Percentiles rank a stretch among this genome's conserved stretches.
phyloP scores from a whole-genome alignment of 1,139 yeast species.

The Yamadazyma atlantica region DNA sequence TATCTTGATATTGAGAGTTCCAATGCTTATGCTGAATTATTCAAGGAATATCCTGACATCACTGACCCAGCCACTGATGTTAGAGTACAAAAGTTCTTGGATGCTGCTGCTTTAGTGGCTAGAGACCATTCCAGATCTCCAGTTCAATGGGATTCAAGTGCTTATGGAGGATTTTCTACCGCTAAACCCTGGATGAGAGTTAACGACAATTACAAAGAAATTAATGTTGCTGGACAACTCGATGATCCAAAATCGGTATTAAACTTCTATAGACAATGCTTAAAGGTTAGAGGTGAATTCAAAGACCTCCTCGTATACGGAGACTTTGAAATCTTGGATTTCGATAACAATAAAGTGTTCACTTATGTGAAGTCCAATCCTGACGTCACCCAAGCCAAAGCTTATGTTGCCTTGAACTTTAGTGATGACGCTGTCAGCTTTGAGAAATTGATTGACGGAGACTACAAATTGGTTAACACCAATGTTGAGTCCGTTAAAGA shows the following conservation, averaged over 20 bases:
- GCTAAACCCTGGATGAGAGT: conserved; percentile 57
- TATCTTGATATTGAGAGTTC: conserved; percentile 51
- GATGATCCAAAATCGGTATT: conserved; percentile 48
- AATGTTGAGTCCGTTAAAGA: conserved; percentile 25
- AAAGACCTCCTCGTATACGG: conserved; percentile 50
- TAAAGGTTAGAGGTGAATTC: conserved; percentile 44
- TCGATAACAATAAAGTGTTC: conserved; percentile 12
- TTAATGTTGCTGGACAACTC: conserved; percentile 49
- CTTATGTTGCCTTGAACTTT: conserved; percentile 49
- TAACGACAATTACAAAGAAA: conserved; percentile 48
- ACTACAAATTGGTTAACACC: conserved; percentile 24
- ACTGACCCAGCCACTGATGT: conserved; percentile 15
- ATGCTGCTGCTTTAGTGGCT: conserved; percentile 36
- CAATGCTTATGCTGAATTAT: conserved; percentile 39
- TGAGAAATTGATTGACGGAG: conserved; percentile 28
- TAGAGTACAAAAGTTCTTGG: conserved; percentile 29
- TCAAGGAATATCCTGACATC: conserved; percentile 26
- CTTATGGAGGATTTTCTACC: conserved; percentile 49
- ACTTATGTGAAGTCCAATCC: conserved; percentile 10
- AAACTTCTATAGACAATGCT: conserved; percentile 44
- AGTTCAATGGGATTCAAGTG: conserved; percentile 53
- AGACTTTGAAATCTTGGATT: conserved; percentile 41
- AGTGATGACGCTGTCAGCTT: conserved; percentile 30
- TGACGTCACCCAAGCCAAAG: conserved; percentile 16
- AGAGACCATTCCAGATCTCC: conserved; percentile 62